A percentile compares a stretch with the other conserved stretches of the same genome.
phyloP scores from a whole-genome alignment of 208 protist species.

The Wallacemonas sp. region DNA sequence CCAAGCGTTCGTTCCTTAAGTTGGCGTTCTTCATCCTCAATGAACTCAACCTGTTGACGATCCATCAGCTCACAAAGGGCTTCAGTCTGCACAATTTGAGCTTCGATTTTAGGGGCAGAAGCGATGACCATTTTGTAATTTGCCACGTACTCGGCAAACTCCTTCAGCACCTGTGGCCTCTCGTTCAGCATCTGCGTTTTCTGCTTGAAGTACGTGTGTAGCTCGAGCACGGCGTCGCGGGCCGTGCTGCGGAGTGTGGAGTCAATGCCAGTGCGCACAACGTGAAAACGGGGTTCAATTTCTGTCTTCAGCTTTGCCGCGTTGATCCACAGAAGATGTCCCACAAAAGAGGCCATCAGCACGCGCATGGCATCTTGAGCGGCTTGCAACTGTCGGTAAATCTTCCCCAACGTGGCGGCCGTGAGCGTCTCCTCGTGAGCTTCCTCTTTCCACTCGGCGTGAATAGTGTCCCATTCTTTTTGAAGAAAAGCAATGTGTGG shows the following conservation, averaged over 20 bases:
- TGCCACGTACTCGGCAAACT: slow-evolving; percentile 88
- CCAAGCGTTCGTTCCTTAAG: slow-evolving; percentile 88
- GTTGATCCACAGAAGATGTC: slow-evolving; percentile 90
- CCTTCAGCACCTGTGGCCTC: slow-evolving; percentile 56
- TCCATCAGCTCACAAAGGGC: slow-evolving; percentile 91
- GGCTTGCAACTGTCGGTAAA: slow-evolving; percentile 80
- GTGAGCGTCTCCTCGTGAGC: slow-evolving; percentile 52
- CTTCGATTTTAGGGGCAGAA: slow-evolving; percentile 47
- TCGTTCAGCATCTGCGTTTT: slow-evolving; percentile 86
- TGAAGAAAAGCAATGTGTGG: slow-evolving; percentile 89
- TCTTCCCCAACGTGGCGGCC: slow-evolving; percentile 54
- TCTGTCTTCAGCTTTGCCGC: slow-evolving; percentile 86
- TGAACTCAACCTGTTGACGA: slow-evolving; percentile 85
- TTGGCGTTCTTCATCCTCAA: slow-evolving; percentile 89
- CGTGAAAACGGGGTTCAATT: slow-evolving; percentile 82
- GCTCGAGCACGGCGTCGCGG: slow-evolving; percentile 49
- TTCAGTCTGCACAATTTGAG: slow-evolving; percentile 77
- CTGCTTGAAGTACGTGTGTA: slow-evolving; percentile 87
- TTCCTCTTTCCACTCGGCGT: slow-evolving; percentile 74
- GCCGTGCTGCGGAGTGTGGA: slow-evolving; percentile 72
- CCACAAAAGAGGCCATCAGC: slow-evolving; percentile 88
- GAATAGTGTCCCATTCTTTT: slow-evolving; percentile 76
- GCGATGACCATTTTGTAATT: slow-evolving; percentile 82
- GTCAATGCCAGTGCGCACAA: slow-evolving; percentile 76
- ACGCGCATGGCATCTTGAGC: slow-evolving; percentile 81